Evolutionary conservation across 352 stramenopile genomes (phyloP).

Genomic region (Blastocystis sp.): DNA sequence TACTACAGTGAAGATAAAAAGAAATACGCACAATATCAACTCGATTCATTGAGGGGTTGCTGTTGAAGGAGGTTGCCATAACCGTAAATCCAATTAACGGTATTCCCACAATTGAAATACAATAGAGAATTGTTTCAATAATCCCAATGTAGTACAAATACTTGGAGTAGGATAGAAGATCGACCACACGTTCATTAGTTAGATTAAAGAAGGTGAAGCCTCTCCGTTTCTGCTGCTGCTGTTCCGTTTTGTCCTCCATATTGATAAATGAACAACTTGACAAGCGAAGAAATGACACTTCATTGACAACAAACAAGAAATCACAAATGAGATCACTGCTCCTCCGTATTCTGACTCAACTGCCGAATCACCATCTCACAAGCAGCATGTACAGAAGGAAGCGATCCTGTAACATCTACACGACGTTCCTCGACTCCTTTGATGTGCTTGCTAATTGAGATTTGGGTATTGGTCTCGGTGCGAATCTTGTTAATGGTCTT

Average conservation of each 20-base stretch:
- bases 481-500: constrained; percentile 28
- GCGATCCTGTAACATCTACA: not conserved
- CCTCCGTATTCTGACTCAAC: not conserved
- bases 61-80: constrained; percentile 47
- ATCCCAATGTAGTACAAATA: constrained; percentile 55
- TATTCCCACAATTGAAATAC: constrained; percentile 13
- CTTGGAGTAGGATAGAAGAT: constrained; percentile 59
- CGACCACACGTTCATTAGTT: constrained; percentile 46
- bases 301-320: constrained; percentile 61
- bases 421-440: constrained; percentile 8
- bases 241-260: constrained; percentile 9
- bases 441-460: not conserved
- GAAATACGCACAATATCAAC: not conserved
- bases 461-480: not conserved
- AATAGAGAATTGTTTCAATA: constrained; percentile 48
- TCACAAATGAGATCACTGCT: constrained; percentile 9
- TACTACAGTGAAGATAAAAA: not conserved
- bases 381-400: not conserved
- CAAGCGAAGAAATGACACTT: not conserved
- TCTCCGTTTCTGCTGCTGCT: not conserved
- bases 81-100: constrained; percentile 46
- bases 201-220: constrained; percentile 28
- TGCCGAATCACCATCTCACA: constrained; percentile 7
- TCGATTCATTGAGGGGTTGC: constrained; percentile 5
- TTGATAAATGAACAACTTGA: not conserved